A percentile compares a stretch with the other conserved stretches of the same genome.
phyloP scores from a whole-genome alignment of 139 green algal species.

The Chlamydomonas schloesseri region DNA sequence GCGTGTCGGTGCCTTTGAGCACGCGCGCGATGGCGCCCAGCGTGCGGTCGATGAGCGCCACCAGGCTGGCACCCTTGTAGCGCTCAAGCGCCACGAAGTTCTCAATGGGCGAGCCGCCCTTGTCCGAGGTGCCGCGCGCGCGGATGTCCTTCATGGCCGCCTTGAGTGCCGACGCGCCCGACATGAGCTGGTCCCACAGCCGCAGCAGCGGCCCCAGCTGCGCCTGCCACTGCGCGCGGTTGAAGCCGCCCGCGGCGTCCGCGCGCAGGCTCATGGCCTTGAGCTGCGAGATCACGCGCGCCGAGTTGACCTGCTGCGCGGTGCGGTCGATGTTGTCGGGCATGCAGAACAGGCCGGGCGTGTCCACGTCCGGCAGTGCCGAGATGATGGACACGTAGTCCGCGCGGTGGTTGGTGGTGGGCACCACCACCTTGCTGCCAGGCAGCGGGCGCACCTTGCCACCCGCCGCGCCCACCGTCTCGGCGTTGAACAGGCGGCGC shows the following conservation, averaged over 20 bases:
- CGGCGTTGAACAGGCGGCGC: conserved; percentile 66
- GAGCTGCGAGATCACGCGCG: conserved; percentile 54
- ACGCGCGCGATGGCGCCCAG: conserved; percentile 58
- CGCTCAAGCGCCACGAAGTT: conserved; percentile 75
- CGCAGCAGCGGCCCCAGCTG: conserved; percentile 75
- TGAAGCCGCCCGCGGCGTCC: conserved; percentile 51
- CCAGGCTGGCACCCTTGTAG: conserved; percentile 47
- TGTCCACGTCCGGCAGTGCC: conserved; percentile 68
- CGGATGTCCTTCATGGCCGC: conserved; percentile 45
- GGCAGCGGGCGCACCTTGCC: conserved; percentile 58
- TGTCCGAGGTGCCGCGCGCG: background rate
- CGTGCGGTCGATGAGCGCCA: conserved; percentile 52
- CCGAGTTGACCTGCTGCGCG: conserved; percentile 58
- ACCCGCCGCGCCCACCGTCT: conserved; percentile 49
- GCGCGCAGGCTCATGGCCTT: conserved; percentile 57
- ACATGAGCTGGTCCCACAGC: conserved; percentile 71
- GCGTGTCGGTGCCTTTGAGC: conserved; percentile 56
- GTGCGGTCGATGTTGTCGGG: conserved; percentile 81
- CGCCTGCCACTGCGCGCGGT: conserved; percentile 61
- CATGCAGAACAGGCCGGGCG: conserved; percentile 75
- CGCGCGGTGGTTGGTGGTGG: conserved; percentile 59
- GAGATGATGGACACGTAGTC: conserved; percentile 56
- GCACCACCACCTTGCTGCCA: conserved; percentile 62
- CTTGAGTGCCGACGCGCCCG: conserved; percentile 28
- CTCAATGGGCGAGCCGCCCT: conserved; percentile 56